Conservation (phyloP, 345 rosid genomes). For the Eucalyptus shirleyi region DNA sequence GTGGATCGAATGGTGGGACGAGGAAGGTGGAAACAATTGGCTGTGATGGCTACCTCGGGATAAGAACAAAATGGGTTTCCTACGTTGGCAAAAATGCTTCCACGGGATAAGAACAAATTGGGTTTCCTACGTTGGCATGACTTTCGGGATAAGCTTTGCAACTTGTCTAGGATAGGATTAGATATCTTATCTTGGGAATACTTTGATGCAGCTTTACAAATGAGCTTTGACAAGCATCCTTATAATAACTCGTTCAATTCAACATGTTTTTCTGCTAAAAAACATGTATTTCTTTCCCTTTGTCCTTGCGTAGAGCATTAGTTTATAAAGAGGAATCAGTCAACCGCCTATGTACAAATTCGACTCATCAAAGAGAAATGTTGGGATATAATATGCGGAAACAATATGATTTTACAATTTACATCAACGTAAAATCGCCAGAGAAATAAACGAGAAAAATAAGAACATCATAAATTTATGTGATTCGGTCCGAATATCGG, state of each 20-base stretch:
- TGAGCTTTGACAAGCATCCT: too few relatives aligned
- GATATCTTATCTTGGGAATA: not conserved
- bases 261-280: too few relatives aligned
- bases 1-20: not conserved
- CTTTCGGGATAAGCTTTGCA: not conserved
- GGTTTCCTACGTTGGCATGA: not conserved
- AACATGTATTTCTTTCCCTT: too few relatives aligned
- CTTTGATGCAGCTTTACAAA: too few relatives aligned
- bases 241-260: too few relatives aligned
- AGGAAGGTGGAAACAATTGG: not conserved
- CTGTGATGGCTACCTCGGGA: not conserved
- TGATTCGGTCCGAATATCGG: fast-evolving
- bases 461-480: fast-evolving
- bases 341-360: too few relatives aligned
- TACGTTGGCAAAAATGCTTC: not conserved
- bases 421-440: fast-evolving
- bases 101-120: not conserved
- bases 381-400: too few relatives aligned
- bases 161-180: not conserved
- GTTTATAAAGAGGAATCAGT: too few relatives aligned
- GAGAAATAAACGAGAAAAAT: too few relatives aligned
- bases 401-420: fast-evolving
- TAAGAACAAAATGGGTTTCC: not conserved
- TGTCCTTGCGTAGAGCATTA: too few relatives aligned
- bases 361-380: too few relatives aligned